Evolutionary conservation across 23 red algal genomes (phyloP), one percentile per base, ranked within the genome.

Genomic region (Agarophyton chilense): DNA sequence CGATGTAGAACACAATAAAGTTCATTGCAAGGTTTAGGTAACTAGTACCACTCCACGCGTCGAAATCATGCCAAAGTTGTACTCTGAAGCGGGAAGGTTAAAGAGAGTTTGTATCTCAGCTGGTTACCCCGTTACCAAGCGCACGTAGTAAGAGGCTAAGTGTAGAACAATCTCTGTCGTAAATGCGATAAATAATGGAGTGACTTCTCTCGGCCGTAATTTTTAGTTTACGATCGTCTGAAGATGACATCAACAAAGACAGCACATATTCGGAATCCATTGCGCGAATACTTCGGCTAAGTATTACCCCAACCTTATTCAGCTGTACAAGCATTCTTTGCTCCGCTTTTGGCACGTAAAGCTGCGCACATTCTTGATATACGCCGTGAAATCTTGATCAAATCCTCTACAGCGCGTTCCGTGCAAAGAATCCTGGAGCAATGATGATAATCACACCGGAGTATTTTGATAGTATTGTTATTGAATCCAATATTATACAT

Each of bases 401-500:
- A 53, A 25, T 61, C 67, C 22, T 44, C 66, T 35, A 85, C 60
- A 42, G 34, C 41, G 9, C 68, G 74, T 3, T 90, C 77, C 2
- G 68, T 71, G 46, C 91, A 79, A 16, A 98, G 64, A 34, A 99
- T 72, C 43, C 90, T 85, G 19, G 97, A 99, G 58, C 97, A 99
- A 62, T 94, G 96, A 52, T 89, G 93, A 46, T 93, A 99, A 17
- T 94, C 89, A 52, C 97, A 95, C 14, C 93, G 73, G 55, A 99
- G 82, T 41, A 95, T 83, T 36, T 95, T 95, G 51, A 99, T 72
- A 17, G 90, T 95, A 22, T 78, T 89, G 49, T 81, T 78, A 13
- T 96, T 64, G 51, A 99, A 94, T 21, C 93, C 88, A 33, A 92
- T 77, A 50, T 99, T 86, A 78, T 89, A 99, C 90, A 99, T 92